Evolutionary conservation across 1,284 basidiomycete species (phyloP), one percentile per base, ranked within the genome.

Genomic region (Tilletia walkeri): DNA sequence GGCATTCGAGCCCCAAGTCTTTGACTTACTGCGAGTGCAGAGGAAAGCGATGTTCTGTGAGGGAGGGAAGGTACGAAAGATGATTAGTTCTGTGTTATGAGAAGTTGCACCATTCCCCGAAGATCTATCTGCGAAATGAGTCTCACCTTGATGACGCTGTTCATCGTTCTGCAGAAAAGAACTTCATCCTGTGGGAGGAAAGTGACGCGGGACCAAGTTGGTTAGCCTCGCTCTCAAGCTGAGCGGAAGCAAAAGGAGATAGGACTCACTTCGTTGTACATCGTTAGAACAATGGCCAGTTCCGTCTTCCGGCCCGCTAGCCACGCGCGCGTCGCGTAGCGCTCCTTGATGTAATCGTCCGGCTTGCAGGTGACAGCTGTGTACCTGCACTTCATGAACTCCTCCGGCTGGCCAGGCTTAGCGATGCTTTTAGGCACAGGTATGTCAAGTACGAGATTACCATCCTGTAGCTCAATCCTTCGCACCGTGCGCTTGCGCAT

Each of bases 361-460:
- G 72, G 72, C 72, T 70, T 61, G 49, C 69, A 70, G 18, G 69
- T 70, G 49, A 67, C 69, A 45, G 69, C 69, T 9, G 65, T 66
- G 30, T 70, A 70, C 34, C 69, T 49, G 49, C 53, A 56, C 24
- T 53, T 49, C 18, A 54, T 67, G 34, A 72, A 73, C 69, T 73
- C 72, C 16, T 72, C 67, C 2, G 50, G 39, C 67, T 70, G 69
- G 41, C 48, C 53, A 9, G 54, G 47, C n/a, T 70, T 70, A 56
- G 66, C 72, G 48, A 73, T 53, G 34, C 49, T 67, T 18, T 36
- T 45, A 16, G 72, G 70, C n/a, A 73, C 67, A 10, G 72, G 72
- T 1, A 56, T 47, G 30, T 73, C 72, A 49, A 73, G 45, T 34
- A 73, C 72, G n/a, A 73, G 61, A 56, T 73, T 72, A 34, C 72